phyloP scores from a whole-genome alignment of 768 basidiomycete genomes.

The Calocybe indica region DNA sequence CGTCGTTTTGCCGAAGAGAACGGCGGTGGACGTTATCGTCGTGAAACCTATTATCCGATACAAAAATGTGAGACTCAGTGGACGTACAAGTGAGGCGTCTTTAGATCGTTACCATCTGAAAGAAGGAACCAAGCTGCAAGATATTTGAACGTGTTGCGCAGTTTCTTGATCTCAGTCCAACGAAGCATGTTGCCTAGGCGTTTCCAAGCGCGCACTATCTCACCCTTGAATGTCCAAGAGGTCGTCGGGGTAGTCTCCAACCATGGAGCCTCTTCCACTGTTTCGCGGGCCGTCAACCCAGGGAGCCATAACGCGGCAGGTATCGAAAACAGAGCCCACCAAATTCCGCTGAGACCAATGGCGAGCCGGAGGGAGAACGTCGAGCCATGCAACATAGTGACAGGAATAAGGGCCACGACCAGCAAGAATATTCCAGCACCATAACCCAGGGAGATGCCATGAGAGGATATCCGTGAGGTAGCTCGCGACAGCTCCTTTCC shows the following conservation, averaged over 20 bases:
- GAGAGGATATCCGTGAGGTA: conserved; percentile 78
- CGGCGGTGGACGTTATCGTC: conserved; percentile 86
- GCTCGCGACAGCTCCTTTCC: conserved; percentile 57
- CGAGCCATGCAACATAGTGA: conserved; percentile 64
- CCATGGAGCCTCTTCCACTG: conserved; percentile 12
- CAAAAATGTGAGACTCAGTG: not conserved
- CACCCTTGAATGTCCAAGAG: conserved; percentile 38
- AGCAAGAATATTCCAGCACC: conserved; percentile 75
- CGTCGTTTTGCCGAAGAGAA: conserved; percentile 88
- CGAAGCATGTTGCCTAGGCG: conserved; percentile 70
- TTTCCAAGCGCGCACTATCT: conserved; percentile 70
- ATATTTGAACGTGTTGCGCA: conserved; percentile 84
- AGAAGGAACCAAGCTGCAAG: conserved; percentile 93
- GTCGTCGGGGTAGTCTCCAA: not conserved
- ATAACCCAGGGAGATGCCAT: conserved; percentile 85
- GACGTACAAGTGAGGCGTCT: conserved; percentile 11
- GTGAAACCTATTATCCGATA: conserved; percentile 61
- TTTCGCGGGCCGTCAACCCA: conserved; percentile 16
- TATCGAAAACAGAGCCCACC: conserved; percentile 83
- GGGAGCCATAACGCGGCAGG: conserved; percentile 78
- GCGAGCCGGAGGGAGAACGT: conserved; percentile 78
- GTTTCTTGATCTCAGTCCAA: conserved; percentile 63
- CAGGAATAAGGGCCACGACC: conserved; percentile 71
- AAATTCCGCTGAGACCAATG: conserved; percentile 77
- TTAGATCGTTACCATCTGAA: conserved; percentile 59